Evolutionary conservation across 768 basidiomycete species (phyloP), one percentile per base, ranked within the genome.

Genomic region (Filobasidium floriforme): DNA sequence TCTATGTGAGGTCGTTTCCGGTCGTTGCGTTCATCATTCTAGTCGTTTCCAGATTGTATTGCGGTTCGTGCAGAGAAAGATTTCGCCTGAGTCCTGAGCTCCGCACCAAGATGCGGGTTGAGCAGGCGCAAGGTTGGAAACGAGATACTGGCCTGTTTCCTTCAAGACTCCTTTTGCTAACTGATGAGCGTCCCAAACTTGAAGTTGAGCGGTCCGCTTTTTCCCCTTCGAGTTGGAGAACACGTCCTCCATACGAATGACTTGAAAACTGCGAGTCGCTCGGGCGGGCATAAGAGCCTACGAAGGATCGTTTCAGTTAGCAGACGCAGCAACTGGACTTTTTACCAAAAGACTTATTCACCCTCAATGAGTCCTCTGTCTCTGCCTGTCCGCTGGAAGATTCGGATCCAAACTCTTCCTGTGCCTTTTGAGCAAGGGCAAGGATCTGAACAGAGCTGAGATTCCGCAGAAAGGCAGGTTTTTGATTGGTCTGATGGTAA

Each of bases 101-200:
- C 60, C 44, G 14, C 28, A n/a, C 67, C 67, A 68, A 7, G 67
- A 64, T 44, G 46, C 51, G 22, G 49, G 60, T 49, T 68, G 63
- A 19, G 63, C 63, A 18, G 67, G 67, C 18, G 60, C 49, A 41
- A 68, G 52, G 52, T 65, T 65, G 18, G 67, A 63, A 66, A 89
- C 89, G 73, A 87, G 72, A 73, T 87, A 92, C 63, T 85, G 79
- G 73, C 87, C 84, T 0, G 89, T 88, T 37, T 82, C 82, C 52
- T 81, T 78, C 68, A 93, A 85, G 5, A 80, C 68, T 67, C 41
- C 85, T 81, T 60, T 82, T 73, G 62, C 79, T 24, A 88, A 66
- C 14, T 80, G 80, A 3, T 84, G 78, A 1, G 84, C 86, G 72
- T 93, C 89, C 90, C 90, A 92, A 3, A 93, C 83, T 0, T 88